Base-by-base conservation (phyloP, 169 alveolate species). In the Eimeria praecox region DNA sequence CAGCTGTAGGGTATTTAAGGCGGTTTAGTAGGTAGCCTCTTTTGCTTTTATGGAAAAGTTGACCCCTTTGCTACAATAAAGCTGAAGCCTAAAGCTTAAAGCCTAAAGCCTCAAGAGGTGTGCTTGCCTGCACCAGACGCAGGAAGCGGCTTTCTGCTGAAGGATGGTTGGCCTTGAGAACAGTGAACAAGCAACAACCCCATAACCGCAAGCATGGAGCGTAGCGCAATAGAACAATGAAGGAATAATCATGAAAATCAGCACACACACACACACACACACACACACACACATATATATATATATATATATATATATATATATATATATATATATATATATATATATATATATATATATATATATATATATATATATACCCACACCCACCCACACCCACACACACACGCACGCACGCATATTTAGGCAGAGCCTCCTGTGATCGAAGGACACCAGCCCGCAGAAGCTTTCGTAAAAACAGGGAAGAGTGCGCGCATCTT, bases 131-230 rank as follows among this genome's bases (percentile, higher is more conserved):
- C 54, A 77, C 87, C 40, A 77, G 87, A 46, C 54, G 62, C 1
- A 77, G 59, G 62, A 77, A 77, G 62, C 87, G 87, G 54, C 87
- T 44, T 1, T 77, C 87, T 24, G 87, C 87, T 42, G 87, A 77
- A 46, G 87, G 87, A 42, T 40, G 20, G 87, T 33, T 77, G 20
- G 62, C 35, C 87, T 77, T 38, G 40, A 77, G 62, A 77, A 62
- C 83, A 71, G 83, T n/a, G 46, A 30, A n/a, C 69, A 59, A 20
- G n/a, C n/a, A 59, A 59, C 69, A 59, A 22, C 69, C 69, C 69
- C 69, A 59, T 4, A 59, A 3, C 8, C 27, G 1, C 69, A 20
- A 9, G 69, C 69, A 59, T 0, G 20, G 0, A 59, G 5, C 18
- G 18, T 1, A 20, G 62, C 2, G 24, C 69, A 59, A n/a, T 59